Base-by-base conservation (phyloP, 2,329 filamentous ascomycete genomes). In the Penicillium hesseltinei region DNA sequence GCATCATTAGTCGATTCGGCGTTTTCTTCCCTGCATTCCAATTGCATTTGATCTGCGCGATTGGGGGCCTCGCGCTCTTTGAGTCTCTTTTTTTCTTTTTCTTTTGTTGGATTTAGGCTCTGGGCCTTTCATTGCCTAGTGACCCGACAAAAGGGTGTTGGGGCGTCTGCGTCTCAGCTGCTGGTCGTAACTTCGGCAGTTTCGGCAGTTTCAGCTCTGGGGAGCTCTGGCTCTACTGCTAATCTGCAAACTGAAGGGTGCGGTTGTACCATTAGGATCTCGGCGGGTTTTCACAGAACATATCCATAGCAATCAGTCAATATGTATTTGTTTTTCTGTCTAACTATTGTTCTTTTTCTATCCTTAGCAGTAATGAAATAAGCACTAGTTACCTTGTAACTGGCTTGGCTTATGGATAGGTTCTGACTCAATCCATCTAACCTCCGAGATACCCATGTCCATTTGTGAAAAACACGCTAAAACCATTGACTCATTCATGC, bases 1-100 rank as follows among this genome's bases (percentile, higher is more conserved):
- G 55, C 58, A 62, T 63, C 58, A 58, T 64, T 68, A 69, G 65
- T 65, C 63, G 54, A 54, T 59, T 51, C 46, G 62, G 65, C 56
- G 57, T 68, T 63, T 33, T 46, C 42, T 39, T 43, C 6, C 47
- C 50, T 62, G 56, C 59, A 54, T 62, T 60, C 48, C 46, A 64
- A 58, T 19, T 55, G 33, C 54, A 63, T 54, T 21, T 45, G 23
- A 25, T 53, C 25, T 27, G 25, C 31, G 43, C 19, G 38, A 27
- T 33, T 15, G 25, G 40, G 33, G 13, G 38, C 31, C 27, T 51
- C 21, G 33, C n/a, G 38, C 29, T 46, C 21, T 25, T 29, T 49
- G 21, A 9, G 48, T 23, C 45, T 25, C 31, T 15, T 39, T 27
- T 52, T n/a, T 46, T 38, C 25, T 36, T 19, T 15, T 38, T 25